Evolutionary conservation across 2,329 filamentous ascomycete genomes (phyloP), one percentile per base, ranked within the genome.

Genomic region (Talaromyces marneffei): DNA sequence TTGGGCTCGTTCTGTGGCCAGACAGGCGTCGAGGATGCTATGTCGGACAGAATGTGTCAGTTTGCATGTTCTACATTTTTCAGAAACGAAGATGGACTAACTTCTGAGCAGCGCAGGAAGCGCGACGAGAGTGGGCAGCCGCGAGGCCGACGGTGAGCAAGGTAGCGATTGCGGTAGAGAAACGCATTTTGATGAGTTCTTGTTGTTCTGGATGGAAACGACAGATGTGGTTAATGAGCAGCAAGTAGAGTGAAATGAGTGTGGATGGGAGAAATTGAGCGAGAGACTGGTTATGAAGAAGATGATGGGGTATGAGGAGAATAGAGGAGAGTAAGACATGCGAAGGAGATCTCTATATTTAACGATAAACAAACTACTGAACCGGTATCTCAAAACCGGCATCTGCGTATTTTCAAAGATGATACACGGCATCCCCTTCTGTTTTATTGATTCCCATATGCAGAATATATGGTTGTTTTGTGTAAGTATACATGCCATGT

Each of bases 11-110:
- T 76, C 75, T 61, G 74, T 72, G 6, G 65, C 60, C 31, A 80
- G 69, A 69, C 82, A 84, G 64, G 76, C 75, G 63, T 81, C 74
- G 69, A 84, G 75, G 69, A 83, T 83, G 71, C 80, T 57, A 20
- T 42, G 33, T 2, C 20, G 8, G 12, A 12, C 52, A 8, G 10
- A 14, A 25, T 12, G 10, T n/a, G 31, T 35, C 4, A 60, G 54
- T 39, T 18, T 46, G 25, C n/a, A 31, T 25, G 27, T 23, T 16
- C 16, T 23, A 7, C 7, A 3, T 18, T 33, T 7, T 53, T 20
- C 39, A 25, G 57, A 14, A 4, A 33, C 6, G 27, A 6, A 2
- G 18, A 33, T 42, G 8, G 14, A 60, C 53, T 25, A 57, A 68
- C 66, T 67, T 62, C 44, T 68, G 64, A 37, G 67, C 66, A 46